phyloP scores from a whole-genome alignment of 176 grass and related monocot species.

The Avena sativa region DNA sequence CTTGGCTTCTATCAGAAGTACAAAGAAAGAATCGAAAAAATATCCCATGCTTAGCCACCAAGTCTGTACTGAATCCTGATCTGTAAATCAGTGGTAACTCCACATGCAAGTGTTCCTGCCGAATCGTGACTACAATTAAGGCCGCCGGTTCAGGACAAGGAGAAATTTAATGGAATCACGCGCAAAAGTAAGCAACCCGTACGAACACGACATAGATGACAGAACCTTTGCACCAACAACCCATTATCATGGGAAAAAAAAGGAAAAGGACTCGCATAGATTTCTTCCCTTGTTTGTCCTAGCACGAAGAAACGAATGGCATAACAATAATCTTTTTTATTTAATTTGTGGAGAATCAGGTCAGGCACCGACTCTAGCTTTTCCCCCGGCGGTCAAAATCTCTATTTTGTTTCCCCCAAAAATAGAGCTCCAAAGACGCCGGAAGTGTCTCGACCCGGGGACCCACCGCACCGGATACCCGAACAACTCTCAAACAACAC shows the following conservation, averaged over 20 bases:
- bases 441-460: conserved; percentile 22
- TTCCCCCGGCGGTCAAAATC: conserved; percentile 36
- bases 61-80: neutral
- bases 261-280: conserved; percentile 18
- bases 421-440: conserved; percentile 42
- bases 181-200: conserved; percentile 25
- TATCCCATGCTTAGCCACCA: conserved; percentile 7
- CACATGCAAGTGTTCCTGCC: neutral
- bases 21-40: neutral
- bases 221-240: conserved; percentile 38
- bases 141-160: neutral
- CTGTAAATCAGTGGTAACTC: conserved; percentile 7
- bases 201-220: conserved; percentile 37
- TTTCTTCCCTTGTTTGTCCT: neutral
- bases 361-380: conserved; percentile 23
- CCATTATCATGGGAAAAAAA: neutral
- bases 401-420: neutral
- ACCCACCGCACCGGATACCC: conserved; percentile 16
- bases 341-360: neutral
- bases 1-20: neutral
- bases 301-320: neutral
- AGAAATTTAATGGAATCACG: conserved; percentile 51
- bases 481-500: neutral
- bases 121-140: conserved; percentile 15
- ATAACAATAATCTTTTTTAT: neutral